Conservation (phyloP, 2,329 filamentous ascomycete genomes). For the Sporothrix protearum region DNA sequence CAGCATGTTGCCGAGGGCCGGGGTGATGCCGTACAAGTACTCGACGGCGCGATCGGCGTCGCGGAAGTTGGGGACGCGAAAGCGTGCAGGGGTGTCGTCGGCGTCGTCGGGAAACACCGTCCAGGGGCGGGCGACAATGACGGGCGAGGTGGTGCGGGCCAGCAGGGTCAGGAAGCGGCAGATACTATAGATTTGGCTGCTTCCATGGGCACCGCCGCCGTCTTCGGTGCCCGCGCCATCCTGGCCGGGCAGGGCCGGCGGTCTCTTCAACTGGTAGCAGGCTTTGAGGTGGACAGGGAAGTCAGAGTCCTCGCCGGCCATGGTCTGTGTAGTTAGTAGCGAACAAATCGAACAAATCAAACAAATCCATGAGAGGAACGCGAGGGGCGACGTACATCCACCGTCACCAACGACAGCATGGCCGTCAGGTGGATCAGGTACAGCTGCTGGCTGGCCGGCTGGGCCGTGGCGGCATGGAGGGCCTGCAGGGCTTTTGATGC, state of each 20-base stretch:
- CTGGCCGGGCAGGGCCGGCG: neutral
- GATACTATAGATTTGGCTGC: constrained; percentile 21
- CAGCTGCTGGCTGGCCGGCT: constrained; percentile 1
- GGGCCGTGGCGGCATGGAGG: neutral
- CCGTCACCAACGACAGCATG: constrained; percentile 23
- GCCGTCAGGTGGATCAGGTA: constrained; percentile 21
- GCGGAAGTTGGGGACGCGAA: constrained; percentile 9
- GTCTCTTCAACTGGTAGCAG: constrained; percentile 18
- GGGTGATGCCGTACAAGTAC: constrained; percentile 25
- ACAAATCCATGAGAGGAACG: too few species aligned
- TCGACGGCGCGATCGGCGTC: neutral
- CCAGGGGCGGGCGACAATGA: neutral
- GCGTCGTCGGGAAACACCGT: neutral
- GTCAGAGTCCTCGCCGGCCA: constrained; percentile 23
- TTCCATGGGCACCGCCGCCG: too few species aligned
- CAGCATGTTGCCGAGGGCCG: constrained; percentile 18
- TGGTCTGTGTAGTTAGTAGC: too few species aligned
- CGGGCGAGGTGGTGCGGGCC: constrained; percentile 16
- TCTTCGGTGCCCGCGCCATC: too few species aligned
- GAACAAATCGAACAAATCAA: too few species aligned
- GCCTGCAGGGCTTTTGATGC: constrained; percentile 13
- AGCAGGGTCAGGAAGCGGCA: constrained; percentile 22
- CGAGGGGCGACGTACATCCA: too few species aligned
- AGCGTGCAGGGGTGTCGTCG: neutral
- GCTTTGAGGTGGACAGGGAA: constrained; percentile 21